Evolutionary conservation across 1,139 yeast genomes (phyloP).

Genomic region (Arxiozyma telluris): DNA sequence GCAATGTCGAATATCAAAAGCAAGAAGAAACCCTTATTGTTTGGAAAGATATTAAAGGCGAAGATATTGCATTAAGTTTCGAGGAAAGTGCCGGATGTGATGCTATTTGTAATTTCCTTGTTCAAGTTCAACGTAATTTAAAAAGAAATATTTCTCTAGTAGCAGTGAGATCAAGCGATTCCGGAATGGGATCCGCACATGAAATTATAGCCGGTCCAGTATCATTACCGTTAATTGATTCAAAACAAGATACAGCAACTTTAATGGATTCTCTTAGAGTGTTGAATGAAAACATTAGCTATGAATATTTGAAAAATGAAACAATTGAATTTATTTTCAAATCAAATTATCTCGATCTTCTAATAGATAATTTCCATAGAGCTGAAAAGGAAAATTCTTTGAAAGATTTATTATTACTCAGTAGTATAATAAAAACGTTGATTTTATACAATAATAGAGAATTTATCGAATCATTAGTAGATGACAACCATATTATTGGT

Average conservation of each 20-base stretch:
- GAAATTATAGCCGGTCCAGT: slow-evolving; percentile 79
- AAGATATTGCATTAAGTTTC: slow-evolving; percentile 81
- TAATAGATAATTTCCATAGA: slow-evolving; percentile 44
- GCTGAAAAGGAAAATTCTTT: slow-evolving; percentile 48
- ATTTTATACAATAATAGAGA: slow-evolving; percentile 63
- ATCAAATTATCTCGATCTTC: slow-evolving; percentile 42
- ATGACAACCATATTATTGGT: slow-evolving; percentile 53
- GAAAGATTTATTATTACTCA: slow-evolving; percentile 50
- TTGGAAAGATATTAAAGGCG: slow-evolving; percentile 78
- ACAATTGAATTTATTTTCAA: slow-evolving; percentile 45
- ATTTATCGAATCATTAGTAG: slow-evolving; percentile 57
- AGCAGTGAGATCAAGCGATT: slow-evolving; percentile 51
- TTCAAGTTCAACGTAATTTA: slow-evolving; percentile 52
- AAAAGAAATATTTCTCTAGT: slow-evolving; percentile 67
- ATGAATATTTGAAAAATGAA: slow-evolving; percentile 46
- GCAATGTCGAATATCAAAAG: slow-evolving; percentile 75
- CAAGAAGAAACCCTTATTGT: slow-evolving; percentile 92
- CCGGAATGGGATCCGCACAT: slow-evolving; percentile 38
- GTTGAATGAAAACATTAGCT: slow-evolving; percentile 49
- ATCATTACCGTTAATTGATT: slow-evolving; percentile 49
- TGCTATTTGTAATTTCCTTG: slow-evolving; percentile 69
- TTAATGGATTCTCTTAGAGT: slow-evolving; percentile 44
- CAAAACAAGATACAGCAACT: slow-evolving; percentile 37
- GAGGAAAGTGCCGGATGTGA: slow-evolving; percentile 91
- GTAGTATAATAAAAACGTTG: slow-evolving; percentile 62